Base-by-base conservation (phyloP, 1,284 basidiomycete genomes). In the Ceratorhiza oryzae-sativae region DNA sequence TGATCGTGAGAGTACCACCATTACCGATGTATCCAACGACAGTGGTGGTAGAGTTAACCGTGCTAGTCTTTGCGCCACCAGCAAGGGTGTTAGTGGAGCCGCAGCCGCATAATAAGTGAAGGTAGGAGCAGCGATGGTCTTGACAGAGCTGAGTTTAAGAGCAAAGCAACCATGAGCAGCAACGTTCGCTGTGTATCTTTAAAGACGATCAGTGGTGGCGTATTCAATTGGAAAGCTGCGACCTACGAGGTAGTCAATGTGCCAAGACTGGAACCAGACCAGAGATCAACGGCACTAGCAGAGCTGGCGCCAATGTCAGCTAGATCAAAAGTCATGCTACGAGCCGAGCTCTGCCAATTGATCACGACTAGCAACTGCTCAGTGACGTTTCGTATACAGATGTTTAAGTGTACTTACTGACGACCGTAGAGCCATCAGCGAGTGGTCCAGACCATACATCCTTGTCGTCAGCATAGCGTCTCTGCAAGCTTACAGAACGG, bases 391-490 rank as follows among this genome's bases (percentile, higher is more conserved):
- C 41, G 5, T 41, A 20, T 48, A 12, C 23, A n/a, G 15, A 68
- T 1, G 5, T 39, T 23, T 4, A 10, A 46, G 12, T n/a, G n/a
- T 30, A 78, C 81, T 56, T 73, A 84, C 85, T 77, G 72, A 79
- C 85, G 63, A 84, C 82, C 30, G 81, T 83, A 0, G 84, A 85
- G 30, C 84, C 84, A 76, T 85, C 83, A n/a, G 83, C 78, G 23
- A 86, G 75, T 36, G 83, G 83, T 8, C 84, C 84, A 32, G 83
- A 79, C 84, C 84, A 86, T 6, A 85, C 83, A 72, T 86, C 85
- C 70, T 83, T 79, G 70, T 84, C 83, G 71, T 84, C 83, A 0
- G 83, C 83, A 75, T 86, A 85, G 58, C 85, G 81, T 63, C 84
- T 80, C 74, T 79, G 82, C 77, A 86, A 85, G 20, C 73, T 76